Evolutionary conservation across 164 flowering plant species (phyloP).

Genomic region (Euptelea pleiosperma): DNA sequence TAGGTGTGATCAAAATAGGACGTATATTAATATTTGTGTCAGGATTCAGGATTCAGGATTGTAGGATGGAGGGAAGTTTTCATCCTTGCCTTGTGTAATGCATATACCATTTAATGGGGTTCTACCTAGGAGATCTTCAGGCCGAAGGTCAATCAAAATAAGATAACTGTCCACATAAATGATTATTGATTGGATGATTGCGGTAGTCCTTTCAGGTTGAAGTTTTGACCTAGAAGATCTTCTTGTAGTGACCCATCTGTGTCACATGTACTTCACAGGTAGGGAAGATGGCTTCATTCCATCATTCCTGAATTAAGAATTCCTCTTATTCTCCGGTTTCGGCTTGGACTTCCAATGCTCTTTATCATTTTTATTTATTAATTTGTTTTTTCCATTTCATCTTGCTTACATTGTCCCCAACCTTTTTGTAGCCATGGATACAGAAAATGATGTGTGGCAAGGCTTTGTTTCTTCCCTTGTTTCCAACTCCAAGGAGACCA

Average conservation of each 20-base stretch:
- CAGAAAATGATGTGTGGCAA: conserved; percentile 31
- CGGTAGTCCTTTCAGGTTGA: not conserved
- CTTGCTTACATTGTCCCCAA: not conserved
- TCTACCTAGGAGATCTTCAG: too few species aligned
- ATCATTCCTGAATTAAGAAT: not conserved
- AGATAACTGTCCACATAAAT: too few species aligned
- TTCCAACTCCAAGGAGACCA: conserved; percentile 13
- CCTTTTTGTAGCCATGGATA: conserved; percentile 24
- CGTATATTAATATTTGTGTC: too few species aligned
- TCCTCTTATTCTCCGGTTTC: not conserved
- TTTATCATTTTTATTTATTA: not conserved
- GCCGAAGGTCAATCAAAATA: too few species aligned
- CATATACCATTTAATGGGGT: too few species aligned
- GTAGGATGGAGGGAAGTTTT: too few species aligned
- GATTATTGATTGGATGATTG: too few species aligned
- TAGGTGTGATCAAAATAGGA: too few species aligned
- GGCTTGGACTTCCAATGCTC: not conserved
- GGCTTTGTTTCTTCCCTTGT: conserved; percentile 21
- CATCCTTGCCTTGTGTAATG: too few species aligned
- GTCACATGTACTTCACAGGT: not conserved
- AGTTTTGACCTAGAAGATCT: not conserved
- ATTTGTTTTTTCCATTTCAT: not conserved
- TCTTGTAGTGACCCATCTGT: not conserved
- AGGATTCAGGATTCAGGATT: too few species aligned
- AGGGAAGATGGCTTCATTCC: not conserved